phyloP scores from a whole-genome alignment of 495 filamentous ascomycete genomes.

The Monascus purpureus region DNA sequence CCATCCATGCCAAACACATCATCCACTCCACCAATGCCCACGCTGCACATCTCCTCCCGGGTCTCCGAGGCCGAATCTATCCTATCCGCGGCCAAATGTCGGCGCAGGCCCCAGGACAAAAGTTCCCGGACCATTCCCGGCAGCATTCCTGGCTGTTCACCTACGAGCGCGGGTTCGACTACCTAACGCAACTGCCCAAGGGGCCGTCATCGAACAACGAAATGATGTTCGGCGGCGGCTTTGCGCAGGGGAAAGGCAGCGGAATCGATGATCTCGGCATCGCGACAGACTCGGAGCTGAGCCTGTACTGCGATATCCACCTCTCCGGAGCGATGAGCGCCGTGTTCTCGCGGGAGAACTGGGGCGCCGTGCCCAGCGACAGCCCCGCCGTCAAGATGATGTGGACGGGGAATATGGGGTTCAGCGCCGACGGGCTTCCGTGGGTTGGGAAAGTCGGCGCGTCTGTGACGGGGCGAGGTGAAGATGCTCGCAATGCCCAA shows the following conservation, averaged over 20 bases:
- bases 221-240: slow-evolving; percentile 55
- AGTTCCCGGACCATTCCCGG: slow-evolving; percentile 14
- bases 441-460: slow-evolving; percentile 55
- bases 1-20: slow-evolving; percentile 40
- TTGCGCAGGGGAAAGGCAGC: slow-evolving; percentile 27
- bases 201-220: slow-evolving; percentile 25
- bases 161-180: slow-evolving; percentile 60
- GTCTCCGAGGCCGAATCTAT: slow-evolving; percentile 55
- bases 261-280: slow-evolving; percentile 36
- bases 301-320: slow-evolving; percentile 17
- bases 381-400: slow-evolving; percentile 40
- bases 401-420: slow-evolving; percentile 82
- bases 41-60: slow-evolving; percentile 56
- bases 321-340: slow-evolving; percentile 14
- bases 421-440: slow-evolving; percentile 50
- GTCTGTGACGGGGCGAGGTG: slow-evolving; percentile 22
- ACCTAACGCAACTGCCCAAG: slow-evolving; percentile 53
- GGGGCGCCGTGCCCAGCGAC: slow-evolving; percentile 11
- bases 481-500: not conserved
- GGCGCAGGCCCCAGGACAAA: slow-evolving; percentile 42
- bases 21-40: slow-evolving; percentile 72
- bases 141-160: slow-evolving; percentile 24
- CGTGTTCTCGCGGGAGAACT: slow-evolving; percentile 20
- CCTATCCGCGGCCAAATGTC: slow-evolving; percentile 61
- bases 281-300: slow-evolving; percentile 17